A percentile compares a stretch with the other conserved stretches of the same genome.
Conservation (phyloP, 2,329 filamentous ascomycete genomes). For the Sarocladium brachiariae region DNA sequence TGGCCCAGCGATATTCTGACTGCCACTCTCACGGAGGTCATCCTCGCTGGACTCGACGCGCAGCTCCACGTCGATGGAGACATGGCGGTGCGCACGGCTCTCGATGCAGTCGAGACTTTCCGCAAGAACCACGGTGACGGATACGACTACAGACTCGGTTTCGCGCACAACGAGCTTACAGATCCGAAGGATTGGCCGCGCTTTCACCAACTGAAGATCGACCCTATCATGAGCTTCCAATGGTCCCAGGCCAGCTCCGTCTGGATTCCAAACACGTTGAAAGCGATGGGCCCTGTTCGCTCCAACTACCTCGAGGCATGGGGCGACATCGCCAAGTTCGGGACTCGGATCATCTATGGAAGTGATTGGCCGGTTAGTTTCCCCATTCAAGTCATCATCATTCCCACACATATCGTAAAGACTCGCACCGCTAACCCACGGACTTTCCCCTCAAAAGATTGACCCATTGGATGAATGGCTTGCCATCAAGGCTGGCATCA, state of each 20-base stretch:
- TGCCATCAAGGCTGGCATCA: slow-evolving; percentile 20
- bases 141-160: slow-evolving; percentile 17
- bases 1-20: slow-evolving; percentile 18
- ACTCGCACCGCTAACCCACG: no score
- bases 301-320: slow-evolving; percentile 22
- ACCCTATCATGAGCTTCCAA: slow-evolving; percentile 20
- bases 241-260: slow-evolving; percentile 21
- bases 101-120: slow-evolving; percentile 17
- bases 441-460: slow-evolving; percentile 13
- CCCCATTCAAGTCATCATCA: no score
- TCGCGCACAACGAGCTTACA: slow-evolving; percentile 20
- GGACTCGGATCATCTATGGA: slow-evolving; percentile 15
- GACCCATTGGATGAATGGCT: slow-evolving; percentile 22
- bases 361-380: slow-evolving; percentile 21
- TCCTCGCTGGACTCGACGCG: slow-evolving; percentile 15
- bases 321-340: slow-evolving; percentile 13
- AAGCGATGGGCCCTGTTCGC: slow-evolving; percentile 17
- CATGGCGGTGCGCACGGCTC: slow-evolving; percentile 18
- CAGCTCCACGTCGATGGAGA: slow-evolving; percentile 21
- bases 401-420: no score
- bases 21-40: slow-evolving; percentile 18
- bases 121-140: slow-evolving; percentile 14
- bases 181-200: slow-evolving; percentile 18
- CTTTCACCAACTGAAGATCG: slow-evolving; percentile 19
- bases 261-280: slow-evolving; percentile 19